A percentile compares a stretch with the other conserved stretches of the same genome.
Evolutionary conservation across 2,329 filamentous ascomycete species (phyloP).

Genomic region (Alternaria conjuncta): DNA sequence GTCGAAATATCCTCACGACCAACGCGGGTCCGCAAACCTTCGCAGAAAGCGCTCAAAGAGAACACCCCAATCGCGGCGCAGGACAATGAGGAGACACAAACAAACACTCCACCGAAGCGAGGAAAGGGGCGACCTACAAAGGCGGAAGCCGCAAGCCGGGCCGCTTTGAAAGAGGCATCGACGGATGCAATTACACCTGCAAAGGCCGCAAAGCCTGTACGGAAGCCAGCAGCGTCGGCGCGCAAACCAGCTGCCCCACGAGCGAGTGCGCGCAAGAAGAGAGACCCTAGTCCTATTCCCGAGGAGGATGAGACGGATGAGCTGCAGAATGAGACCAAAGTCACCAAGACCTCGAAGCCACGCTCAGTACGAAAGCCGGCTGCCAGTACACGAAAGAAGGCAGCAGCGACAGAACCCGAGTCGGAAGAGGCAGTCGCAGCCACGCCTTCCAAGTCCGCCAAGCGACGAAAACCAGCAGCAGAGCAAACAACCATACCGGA

Average conservation of each 20-base stretch:
- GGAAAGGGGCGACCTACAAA: slow-evolving; percentile 21
- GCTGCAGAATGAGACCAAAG: slow-evolving; percentile 3
- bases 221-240: slow-evolving; percentile 18
- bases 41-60: slow-evolving; percentile 14
- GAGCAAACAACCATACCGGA: slow-evolving; percentile 18
- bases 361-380: slow-evolving; percentile 14
- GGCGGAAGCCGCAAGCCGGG: slow-evolving; percentile 23
- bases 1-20: slow-evolving; percentile 20
- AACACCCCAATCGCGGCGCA: slow-evolving; percentile 6
- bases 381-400: slow-evolving; percentile 12
- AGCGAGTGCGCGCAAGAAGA: slow-evolving; percentile 19
- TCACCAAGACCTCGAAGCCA: slow-evolving; percentile 9
- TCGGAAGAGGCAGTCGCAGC: slow-evolving; percentile 14
- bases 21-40: slow-evolving; percentile 4
- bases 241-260: slow-evolving; percentile 20
- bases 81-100: slow-evolving; percentile 20
- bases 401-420: neutral
- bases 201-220: slow-evolving; percentile 13
- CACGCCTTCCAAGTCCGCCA: slow-evolving; percentile 24
- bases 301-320: slow-evolving; percentile 14
- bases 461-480: slow-evolving; percentile 15
- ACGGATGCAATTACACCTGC: slow-evolving; percentile 24
- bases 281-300: slow-evolving; percentile 4
- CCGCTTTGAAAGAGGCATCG: slow-evolving; percentile 10
- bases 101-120: slow-evolving; percentile 25